These are phyloP conservation scores for sweet orange (Citrus sinensis) DNA, from an alignment of 345 rosid genomes.

Conservation along the genomic window DVS_A1.0 CM039169.1:22398001-22398500, in stretches of 20 bases:
- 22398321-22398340: conserved; percentile 7
- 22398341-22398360: no score
- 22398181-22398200: conserved; percentile 37
- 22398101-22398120: conserved; percentile 19
- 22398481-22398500: no score
- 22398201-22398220: conserved; percentile 19
- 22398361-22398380: no score
- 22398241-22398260: conserved; percentile 57
- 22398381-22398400: no score
- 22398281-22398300: conserved; percentile 53
- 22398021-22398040: conserved; percentile 27
- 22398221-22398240: conserved; percentile 34
- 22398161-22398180: conserved; percentile 30
- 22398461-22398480: no score
- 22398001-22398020: conserved; percentile 46
- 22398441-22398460: no score
- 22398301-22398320: background rate
- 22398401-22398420: no score
- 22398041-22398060: conserved; percentile 37
- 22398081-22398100: conserved; percentile 23
- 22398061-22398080: conserved; percentile 44
- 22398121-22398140: conserved; percentile 19
- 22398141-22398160: conserved; percentile 12
- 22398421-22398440: no score
- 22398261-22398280: conserved; percentile 89